Conservation (phyloP, 768 basidiomycete species). For the Podaxis carcinomalis region DNA sequence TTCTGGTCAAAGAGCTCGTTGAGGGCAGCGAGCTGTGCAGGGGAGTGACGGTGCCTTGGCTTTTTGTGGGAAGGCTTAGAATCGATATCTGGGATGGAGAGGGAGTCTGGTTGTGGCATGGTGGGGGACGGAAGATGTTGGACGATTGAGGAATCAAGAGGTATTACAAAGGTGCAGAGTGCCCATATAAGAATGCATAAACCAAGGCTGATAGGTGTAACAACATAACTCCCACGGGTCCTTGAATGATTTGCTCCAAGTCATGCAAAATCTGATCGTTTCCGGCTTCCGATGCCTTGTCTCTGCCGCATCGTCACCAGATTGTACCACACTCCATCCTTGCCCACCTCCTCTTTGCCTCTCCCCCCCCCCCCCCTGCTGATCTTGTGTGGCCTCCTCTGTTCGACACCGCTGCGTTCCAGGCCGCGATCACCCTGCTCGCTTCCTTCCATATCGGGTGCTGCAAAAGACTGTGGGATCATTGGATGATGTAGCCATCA, state of each 20-base stretch:
- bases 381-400: not conserved
- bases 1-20: conserved; percentile 76
- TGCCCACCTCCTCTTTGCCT: not conserved
- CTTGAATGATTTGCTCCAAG: conserved; percentile 1
- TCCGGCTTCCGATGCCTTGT: conserved; percentile 3
- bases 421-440: not conserved
- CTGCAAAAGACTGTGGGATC: not conserved
- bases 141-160: conserved; percentile 20
- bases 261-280: conserved; percentile 6
- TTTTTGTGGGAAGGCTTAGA: conserved; percentile 55
- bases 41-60: conserved; percentile 73
- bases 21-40: conserved; percentile 67
- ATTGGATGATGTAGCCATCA: not conserved
- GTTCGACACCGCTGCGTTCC: not conserved
- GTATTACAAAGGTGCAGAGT: conserved; percentile 22
- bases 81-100: conserved; percentile 18
- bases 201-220: conserved; percentile 11
- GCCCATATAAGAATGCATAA: conserved; percentile 21
- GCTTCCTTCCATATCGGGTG: conserved; percentile 4
- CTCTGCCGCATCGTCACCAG: not conserved
- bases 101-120: conserved; percentile 22
- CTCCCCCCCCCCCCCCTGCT: too few relatives aligned
- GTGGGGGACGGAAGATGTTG: conserved; percentile 10
- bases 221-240: conserved; percentile 11
- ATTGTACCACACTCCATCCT: not conserved